Base-by-base conservation (phyloP, 176 grass and related monocot genomes). In the Cenchrus purpureus region DNA sequence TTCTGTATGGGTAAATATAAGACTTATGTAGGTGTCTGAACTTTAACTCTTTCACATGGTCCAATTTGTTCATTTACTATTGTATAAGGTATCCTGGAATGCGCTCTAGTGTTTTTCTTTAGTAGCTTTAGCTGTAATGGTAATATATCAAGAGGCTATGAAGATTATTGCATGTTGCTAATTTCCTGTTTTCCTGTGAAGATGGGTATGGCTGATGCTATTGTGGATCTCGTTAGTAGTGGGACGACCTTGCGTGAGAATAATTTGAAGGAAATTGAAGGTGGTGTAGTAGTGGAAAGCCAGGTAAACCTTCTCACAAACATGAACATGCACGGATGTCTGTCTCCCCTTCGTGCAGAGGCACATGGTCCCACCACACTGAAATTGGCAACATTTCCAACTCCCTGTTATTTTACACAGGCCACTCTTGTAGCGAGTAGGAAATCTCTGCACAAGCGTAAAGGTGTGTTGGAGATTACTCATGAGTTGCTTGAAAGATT, bases 181-280 rank as follows among this genome's bases (percentile, higher is more conserved):
- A 85, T 46, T 78, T 64, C n/a, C 65, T 87, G 56, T 78, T 31
- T 6, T 14, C 63, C n/a, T 11, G 16, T 84, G 74, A 81, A 96
- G 97, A 96, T 99, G 97, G 97, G 97, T 68, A 99, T 88, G 90
- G 90, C 91, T 83, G 97, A 99, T 89, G 93, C 76, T 83, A 99
- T 99, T 54, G 79, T 99, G 65, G 97, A 99, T 94, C 97, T 98
- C 3, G 93, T 99, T 82, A 99, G 97, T 89, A 99, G 97, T 53
- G 97, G 93, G 83, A 96, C 76, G 2, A 99, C 97, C 25, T 89
- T 99, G 82, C 91, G 86, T 46, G 97, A 99, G 82, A 99, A 99
- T 78, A 94, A 99, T 86, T 80, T 99, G 72, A 99, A 99, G 90
- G 97, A 99, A 91, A 86, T 99, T 68, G 86, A 99, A 82, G 93